A percentile compares a stretch with the other conserved stretches of the same genome.
Conservation (phyloP, 2,329 filamentous ascomycete species). For the Fusarium sp. region DNA sequence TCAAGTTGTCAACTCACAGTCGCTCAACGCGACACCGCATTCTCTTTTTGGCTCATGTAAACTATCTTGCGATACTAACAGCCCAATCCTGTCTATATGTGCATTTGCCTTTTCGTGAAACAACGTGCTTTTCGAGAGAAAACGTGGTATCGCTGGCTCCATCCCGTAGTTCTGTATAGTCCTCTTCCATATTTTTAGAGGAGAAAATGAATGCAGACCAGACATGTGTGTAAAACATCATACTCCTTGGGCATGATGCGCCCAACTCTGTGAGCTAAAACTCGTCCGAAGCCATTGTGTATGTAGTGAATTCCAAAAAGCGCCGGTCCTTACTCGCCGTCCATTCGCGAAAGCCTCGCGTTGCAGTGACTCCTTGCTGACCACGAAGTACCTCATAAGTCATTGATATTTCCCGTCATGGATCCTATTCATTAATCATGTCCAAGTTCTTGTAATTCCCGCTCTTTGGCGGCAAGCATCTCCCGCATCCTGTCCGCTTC, state of each 20-base stretch:
- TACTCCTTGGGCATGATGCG: slow-evolving; percentile 28
- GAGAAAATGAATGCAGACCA: slow-evolving; percentile 32
- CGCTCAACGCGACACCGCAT: slow-evolving; percentile 31
- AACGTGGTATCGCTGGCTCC: slow-evolving; percentile 22
- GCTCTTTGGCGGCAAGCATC: slow-evolving; percentile 79
- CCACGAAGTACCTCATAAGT: slow-evolving; percentile 46
- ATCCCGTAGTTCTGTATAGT: slow-evolving; percentile 31
- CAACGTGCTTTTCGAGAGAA: slow-evolving; percentile 23
- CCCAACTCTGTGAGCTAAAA: slow-evolving; percentile 25
- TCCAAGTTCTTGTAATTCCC: slow-evolving; percentile 69
- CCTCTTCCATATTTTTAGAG: slow-evolving; percentile 29
- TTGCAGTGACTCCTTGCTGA: slow-evolving; percentile 46
- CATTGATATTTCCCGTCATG: slow-evolving; percentile 39
- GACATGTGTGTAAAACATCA: slow-evolving; percentile 25
- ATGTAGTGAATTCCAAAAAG: slow-evolving; percentile 48
- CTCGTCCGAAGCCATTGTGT: slow-evolving; percentile 16
- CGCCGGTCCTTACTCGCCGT: slow-evolving; percentile 38
- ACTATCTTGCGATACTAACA: slow-evolving; percentile 38
- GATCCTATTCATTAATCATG: slow-evolving; percentile 45
- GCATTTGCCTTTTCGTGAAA: slow-evolving; percentile 24
- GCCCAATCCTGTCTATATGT: slow-evolving; percentile 41
- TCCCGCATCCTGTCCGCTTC: slow-evolving; percentile 85
- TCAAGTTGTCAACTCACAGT: slow-evolving; percentile 35
- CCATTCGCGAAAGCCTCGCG: slow-evolving; percentile 30
- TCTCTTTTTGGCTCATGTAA: slow-evolving; percentile 37